phyloP scores from a whole-genome alignment of 78 protist species.

The Dictyostelium discoideum region dicty_2.7 NC_007088.5:1990501-1991000 shows the following conservation, averaged over 20 bases:
- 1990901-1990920: not conserved
- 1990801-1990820: constrained; percentile 10
- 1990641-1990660: constrained; percentile 46
- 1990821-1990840: not conserved
- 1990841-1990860: not conserved
- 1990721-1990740: constrained; percentile 69
- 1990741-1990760: constrained; percentile 35
- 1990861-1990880: constrained; percentile 22
- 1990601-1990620: constrained; percentile 50
- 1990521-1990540: constrained; percentile 54
- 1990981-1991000: constrained; percentile 46
- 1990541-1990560: constrained; percentile 50
- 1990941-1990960: constrained; percentile 45
- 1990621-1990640: constrained; percentile 58
- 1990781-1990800: constrained; percentile 14
- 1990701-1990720: constrained; percentile 68
- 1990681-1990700: constrained; percentile 10
- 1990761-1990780: constrained; percentile 38
- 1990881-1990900: not conserved
- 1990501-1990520: constrained; percentile 43
- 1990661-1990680: constrained; percentile 27
- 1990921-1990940: constrained; percentile 13
- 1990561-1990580: constrained; percentile 54
- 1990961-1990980: constrained; percentile 53
- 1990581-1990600: constrained; percentile 27